phyloP scores from a whole-genome alignment of 2,329 filamentous ascomycete genomes.

The Arthrobotrys conoides region DNA sequence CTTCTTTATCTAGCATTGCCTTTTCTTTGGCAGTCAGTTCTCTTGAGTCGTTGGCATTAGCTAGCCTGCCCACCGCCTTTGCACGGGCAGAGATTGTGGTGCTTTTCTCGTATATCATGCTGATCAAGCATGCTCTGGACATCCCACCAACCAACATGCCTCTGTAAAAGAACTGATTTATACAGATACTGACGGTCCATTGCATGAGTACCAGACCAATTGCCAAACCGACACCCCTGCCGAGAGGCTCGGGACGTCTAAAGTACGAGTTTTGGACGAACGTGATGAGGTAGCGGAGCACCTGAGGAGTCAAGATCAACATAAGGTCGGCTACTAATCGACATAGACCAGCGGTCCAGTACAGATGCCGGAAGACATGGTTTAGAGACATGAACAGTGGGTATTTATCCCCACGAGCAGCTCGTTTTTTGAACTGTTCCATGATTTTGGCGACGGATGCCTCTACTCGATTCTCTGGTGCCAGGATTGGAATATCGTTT shows the following conservation, averaged over 20 bases:
- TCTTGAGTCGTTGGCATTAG: conserved; percentile 81
- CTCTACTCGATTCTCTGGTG: conserved; percentile 85
- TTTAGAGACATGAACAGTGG: conserved; percentile 90
- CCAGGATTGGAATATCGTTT: conserved; percentile 90
- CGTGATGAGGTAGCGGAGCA: conserved; percentile 85
- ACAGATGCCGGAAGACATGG: conserved; percentile 86
- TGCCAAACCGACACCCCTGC: conserved; percentile 90
- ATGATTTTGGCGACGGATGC: conserved; percentile 82
- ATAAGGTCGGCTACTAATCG: conserved; percentile 88
- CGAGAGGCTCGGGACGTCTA: conserved; percentile 77
- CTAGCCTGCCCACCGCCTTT: conserved; percentile 85
- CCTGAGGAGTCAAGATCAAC: conserved; percentile 90
- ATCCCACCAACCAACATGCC: conserved; percentile 96
- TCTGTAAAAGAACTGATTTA: conserved; percentile 98
- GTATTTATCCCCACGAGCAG: conserved; percentile 80
- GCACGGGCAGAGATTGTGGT: conserved; percentile 92
- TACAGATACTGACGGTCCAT: conserved; percentile 84
- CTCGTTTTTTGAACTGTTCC: conserved; percentile 80
- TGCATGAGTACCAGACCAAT: conserved; percentile 92
- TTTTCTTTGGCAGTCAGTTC: conserved; percentile 71
- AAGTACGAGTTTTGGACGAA: conserved; percentile 84
- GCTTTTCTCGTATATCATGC: conserved; percentile 91
- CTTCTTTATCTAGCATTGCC: conserved; percentile 68
- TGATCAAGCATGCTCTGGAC: conserved; percentile 89
- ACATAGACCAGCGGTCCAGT: conserved; percentile 83